Conservation (phyloP, 192 early-diverging fungal species). For the Linderina pennispora region DNA sequence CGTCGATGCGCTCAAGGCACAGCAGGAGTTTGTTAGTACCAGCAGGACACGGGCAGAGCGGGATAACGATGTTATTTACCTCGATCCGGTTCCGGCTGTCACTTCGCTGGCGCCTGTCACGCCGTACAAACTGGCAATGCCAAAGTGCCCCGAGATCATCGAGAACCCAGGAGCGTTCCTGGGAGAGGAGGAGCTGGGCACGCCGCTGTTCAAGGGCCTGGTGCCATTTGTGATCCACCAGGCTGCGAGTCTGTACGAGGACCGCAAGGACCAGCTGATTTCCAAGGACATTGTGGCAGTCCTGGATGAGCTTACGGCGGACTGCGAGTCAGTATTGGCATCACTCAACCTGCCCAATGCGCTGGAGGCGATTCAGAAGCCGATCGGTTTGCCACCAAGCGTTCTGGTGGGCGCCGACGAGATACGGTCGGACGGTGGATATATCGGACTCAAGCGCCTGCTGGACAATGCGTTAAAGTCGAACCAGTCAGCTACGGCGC, state of each 20-base stretch:
- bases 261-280: conserved; percentile 72
- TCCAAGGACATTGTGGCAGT: conserved; percentile 58
- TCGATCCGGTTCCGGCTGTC: conserved; percentile 65
- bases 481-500: conserved; percentile 39
- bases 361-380: conserved; percentile 67
- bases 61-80: conserved; percentile 90
- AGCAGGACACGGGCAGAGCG: conserved; percentile 63
- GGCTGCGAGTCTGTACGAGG: conserved; percentile 79
- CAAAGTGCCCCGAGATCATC: conserved; percentile 51
- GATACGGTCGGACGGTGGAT: conserved; percentile 66
- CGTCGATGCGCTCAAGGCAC: conserved; percentile 25
- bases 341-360: conserved; percentile 65
- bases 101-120: conserved; percentile 55
- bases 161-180: conserved; percentile 65
- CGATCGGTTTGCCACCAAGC: conserved; percentile 65
- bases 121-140: conserved; percentile 67
- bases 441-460: conserved; percentile 53
- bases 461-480: conserved; percentile 55
- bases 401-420: conserved; percentile 69
- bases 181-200: conserved; percentile 57
- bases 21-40: conserved; percentile 44
- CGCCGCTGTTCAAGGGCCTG: conserved; percentile 75
- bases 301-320: conserved; percentile 61
- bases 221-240: conserved; percentile 92
- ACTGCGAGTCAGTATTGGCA: conserved; percentile 62